Conservation (phyloP, 257 asterid species). For the Verbena officinalis region DNA sequence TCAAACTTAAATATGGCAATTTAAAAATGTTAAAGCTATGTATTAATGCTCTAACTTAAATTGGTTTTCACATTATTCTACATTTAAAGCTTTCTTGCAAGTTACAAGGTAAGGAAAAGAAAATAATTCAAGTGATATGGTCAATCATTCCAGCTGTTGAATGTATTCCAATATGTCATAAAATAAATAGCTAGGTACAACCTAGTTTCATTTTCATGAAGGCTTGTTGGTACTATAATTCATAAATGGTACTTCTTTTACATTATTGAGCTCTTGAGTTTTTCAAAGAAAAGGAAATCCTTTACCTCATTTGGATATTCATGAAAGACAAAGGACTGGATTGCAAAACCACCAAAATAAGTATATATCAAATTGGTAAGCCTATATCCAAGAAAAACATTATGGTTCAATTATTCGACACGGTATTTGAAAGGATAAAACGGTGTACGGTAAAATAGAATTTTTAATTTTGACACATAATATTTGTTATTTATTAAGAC, state of each 20-base stretch:
- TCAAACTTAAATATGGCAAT: not conserved
- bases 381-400: too few species aligned
- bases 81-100: not conserved
- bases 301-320: conserved; percentile 3
- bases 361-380: too few species aligned
- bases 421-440: too few species aligned
- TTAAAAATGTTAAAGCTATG: not conserved
- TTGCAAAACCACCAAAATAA: conserved; percentile 24
- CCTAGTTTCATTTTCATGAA: not conserved
- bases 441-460: too few species aligned
- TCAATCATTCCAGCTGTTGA: conserved; percentile 25
- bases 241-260: not conserved
- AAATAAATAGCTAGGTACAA: not conserved
- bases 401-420: too few species aligned
- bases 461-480: too few species aligned
- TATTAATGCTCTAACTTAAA: not conserved
- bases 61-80: not conserved
- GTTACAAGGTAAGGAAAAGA: not conserved
- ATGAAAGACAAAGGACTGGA: conserved; percentile 13
- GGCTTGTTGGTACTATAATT: not conserved
- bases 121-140: not conserved
- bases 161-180: not conserved
- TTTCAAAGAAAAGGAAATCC: not conserved
- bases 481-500: too few species aligned
- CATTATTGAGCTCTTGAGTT: conserved; percentile 6